A percentile compares a stretch with the other conserved stretches of the same genome.
Conservation (phyloP, 2,329 filamentous ascomycete genomes). For the Arthrobotrys pseudoclavata region DNA sequence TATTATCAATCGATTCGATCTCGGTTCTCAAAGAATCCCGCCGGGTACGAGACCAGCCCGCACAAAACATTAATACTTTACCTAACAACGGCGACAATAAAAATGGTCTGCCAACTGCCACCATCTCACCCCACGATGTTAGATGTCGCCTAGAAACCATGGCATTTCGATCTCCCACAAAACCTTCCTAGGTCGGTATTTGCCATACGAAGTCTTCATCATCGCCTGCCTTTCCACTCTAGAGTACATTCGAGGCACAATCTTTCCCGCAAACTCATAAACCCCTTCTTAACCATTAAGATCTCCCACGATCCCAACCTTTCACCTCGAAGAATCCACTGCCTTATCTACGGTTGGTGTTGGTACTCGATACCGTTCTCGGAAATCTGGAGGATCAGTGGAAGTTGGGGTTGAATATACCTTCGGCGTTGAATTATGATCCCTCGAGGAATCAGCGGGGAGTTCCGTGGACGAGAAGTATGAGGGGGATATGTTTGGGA, state of each 20-base stretch:
- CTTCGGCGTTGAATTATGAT: slow-evolving; percentile 32
- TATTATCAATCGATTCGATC: no score
- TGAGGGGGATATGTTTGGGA: slow-evolving; percentile 14
- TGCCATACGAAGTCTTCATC: slow-evolving; percentile 39
- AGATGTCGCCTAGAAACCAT: neutral
- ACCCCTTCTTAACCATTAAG: neutral
- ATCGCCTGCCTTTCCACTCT: neutral
- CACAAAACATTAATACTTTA: no score
- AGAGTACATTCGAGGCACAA: neutral
- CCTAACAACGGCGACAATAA: no score
- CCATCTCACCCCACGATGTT: neutral
- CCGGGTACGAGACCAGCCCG: no score
- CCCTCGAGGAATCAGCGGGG: slow-evolving; percentile 12
- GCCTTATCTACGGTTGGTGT: slow-evolving; percentile 31
- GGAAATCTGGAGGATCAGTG: neutral
- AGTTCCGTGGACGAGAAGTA: neutral
- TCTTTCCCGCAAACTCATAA: slow-evolving; percentile 29
- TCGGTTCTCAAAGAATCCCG: no score
- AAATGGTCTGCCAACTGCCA: slow-evolving; percentile 40
- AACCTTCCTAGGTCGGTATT: slow-evolving; percentile 28
- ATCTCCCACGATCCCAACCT: neutral
- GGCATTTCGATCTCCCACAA: slow-evolving; percentile 4
- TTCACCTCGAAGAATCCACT: neutral
- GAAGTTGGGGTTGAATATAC: slow-evolving; percentile 31
- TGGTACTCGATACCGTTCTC: slow-evolving; percentile 26